Percentiles rank a stretch among this genome's conserved stretches.
These are phyloP conservation scores for Alloteropsis semialata DNA, from an alignment of 176 grass and related monocot genomes.

Conservation along the genomic window DNA sequence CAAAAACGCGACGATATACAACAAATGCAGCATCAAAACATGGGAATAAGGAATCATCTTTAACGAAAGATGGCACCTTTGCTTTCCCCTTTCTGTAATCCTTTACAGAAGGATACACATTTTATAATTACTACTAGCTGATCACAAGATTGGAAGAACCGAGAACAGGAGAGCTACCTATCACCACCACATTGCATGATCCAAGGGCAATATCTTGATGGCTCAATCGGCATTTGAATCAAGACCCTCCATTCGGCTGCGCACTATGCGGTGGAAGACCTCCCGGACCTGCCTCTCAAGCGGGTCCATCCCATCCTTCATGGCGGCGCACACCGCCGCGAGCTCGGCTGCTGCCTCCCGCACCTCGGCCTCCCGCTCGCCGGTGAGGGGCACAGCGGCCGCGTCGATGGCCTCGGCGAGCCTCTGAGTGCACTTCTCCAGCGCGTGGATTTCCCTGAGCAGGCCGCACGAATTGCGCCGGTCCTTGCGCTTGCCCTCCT, in stretches of 20 bases:
- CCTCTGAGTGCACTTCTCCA: constrained; percentile 64
- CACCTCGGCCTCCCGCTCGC: constrained; percentile 57
- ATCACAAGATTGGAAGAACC: constrained; percentile 31
- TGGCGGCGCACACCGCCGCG: constrained; percentile 41
- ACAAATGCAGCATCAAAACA: constrained; percentile 53
- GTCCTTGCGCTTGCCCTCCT: constrained; percentile 91
- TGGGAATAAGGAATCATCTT: constrained; percentile 49
- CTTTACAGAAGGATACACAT: constrained; percentile 51
- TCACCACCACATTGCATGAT: background rate
- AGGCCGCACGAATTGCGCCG: constrained; percentile 73
- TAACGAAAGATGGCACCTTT: constrained; percentile 40
- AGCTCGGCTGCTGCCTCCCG: constrained; percentile 52
- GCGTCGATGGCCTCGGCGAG: constrained; percentile 63
- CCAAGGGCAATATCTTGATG: background rate
- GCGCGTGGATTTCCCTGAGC: constrained; percentile 70
- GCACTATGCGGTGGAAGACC: constrained; percentile 93
- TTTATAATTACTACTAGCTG: constrained; percentile 41
- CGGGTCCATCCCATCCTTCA: constrained; percentile 67
- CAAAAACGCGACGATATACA: constrained; percentile 31
- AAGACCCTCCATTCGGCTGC: constrained; percentile 79
- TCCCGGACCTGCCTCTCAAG: constrained; percentile 77
- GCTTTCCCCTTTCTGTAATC: constrained; percentile 24
- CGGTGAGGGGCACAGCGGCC: constrained; percentile 13
- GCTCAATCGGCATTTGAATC: constrained; percentile 65
- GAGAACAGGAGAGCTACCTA: constrained; percentile 31